phyloP scores from a whole-genome alignment of 257 asterid genomes.

The Solanum appendiculatum region DNA sequence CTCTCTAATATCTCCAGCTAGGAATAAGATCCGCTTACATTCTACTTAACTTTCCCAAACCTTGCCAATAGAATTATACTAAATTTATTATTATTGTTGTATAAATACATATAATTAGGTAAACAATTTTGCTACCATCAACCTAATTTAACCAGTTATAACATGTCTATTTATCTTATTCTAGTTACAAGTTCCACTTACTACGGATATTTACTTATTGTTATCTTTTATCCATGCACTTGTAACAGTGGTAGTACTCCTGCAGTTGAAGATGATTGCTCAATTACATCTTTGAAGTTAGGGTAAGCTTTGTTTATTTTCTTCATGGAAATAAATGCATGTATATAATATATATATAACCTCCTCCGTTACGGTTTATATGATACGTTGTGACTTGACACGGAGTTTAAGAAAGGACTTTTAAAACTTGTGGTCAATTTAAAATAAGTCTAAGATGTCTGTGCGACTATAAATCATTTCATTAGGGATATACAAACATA shows the following conservation, averaged over 20 bases:
- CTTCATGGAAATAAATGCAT: background rate
- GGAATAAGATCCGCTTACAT: accelerated
- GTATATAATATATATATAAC: background rate
- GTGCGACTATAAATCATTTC: no score
- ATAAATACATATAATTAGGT: background rate
- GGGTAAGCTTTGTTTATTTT: constrained; percentile 13
- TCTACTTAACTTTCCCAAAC: background rate
- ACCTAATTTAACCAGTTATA: background rate
- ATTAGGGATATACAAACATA: no score
- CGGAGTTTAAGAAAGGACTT: no score
- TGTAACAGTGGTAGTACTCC: constrained; percentile 19
- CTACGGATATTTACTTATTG: background rate
- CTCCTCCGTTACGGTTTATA: background rate
- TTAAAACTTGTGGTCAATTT: no score
- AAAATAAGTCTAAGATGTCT: no score
- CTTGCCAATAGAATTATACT: background rate
- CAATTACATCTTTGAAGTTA: constrained; percentile 28
- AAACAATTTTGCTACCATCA: background rate
- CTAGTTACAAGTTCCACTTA: background rate
- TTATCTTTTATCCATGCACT: background rate
- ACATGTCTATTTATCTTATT: background rate
- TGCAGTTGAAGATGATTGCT: constrained; percentile 25
- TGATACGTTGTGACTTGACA: no score
- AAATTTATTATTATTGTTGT: background rate
- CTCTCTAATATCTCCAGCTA: accelerated